phyloP scores from a whole-genome alignment of 176 grass and related monocot genomes.

The Juncus effusus region DNA sequence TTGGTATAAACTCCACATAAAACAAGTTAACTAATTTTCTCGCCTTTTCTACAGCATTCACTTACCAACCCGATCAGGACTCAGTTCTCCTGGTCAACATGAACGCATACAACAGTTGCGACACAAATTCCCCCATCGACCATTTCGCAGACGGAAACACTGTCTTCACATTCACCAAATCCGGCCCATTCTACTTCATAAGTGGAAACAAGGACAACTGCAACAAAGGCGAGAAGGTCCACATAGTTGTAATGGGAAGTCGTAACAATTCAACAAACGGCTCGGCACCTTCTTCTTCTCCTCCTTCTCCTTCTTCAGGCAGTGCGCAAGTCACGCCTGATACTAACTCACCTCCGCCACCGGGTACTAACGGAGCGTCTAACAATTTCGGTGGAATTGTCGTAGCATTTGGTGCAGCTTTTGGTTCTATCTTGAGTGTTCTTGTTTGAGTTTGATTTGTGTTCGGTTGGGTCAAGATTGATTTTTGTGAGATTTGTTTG shows the following conservation, averaged over 20 bases:
- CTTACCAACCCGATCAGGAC: constrained; percentile 60
- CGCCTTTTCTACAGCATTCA: constrained; percentile 43
- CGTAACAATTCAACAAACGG: constrained; percentile 15
- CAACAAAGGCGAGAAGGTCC: constrained; percentile 65
- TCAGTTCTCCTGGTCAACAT: constrained; percentile 65
- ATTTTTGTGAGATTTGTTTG: not conserved
- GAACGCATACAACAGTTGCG: constrained; percentile 53
- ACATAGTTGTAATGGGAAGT: constrained; percentile 58
- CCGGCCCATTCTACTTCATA: constrained; percentile 82
- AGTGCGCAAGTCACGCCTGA: constrained; percentile 28
- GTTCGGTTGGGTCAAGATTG: not conserved
- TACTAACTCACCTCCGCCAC: not conserved
- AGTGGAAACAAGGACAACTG: constrained; percentile 82
- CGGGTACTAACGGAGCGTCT: constrained; percentile 30
- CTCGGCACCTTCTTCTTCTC: constrained; percentile 24
- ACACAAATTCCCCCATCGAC: constrained; percentile 40
- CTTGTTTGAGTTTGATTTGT: constrained; percentile 37
- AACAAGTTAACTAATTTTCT: not conserved
- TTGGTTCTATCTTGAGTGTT: constrained; percentile 37
- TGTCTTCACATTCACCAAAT: constrained; percentile 66
- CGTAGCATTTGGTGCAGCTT: constrained; percentile 34
- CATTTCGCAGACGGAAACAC: constrained; percentile 75
- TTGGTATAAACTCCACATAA: not conserved
- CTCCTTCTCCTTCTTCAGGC: constrained; percentile 23
- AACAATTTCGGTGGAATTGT: constrained; percentile 27